These are phyloP conservation scores for Saccharomycopsis olivae DNA, from an alignment of 805 yeast species.

Conservation along the genomic window DNA sequence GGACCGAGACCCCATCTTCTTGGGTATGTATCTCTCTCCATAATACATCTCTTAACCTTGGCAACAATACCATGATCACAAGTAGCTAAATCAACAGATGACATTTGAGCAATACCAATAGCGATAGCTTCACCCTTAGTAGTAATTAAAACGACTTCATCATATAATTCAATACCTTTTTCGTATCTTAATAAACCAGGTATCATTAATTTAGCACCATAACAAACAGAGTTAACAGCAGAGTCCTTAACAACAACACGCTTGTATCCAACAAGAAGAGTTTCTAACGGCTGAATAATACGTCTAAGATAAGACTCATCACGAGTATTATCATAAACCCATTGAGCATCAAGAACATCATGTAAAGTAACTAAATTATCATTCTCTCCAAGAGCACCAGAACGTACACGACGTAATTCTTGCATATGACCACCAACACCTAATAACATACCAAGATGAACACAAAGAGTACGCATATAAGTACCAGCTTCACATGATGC, in stretches of 20 bases:
- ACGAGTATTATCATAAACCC: slow-evolving; percentile 93
- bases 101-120: slow-evolving; percentile 97
- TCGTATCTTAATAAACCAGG: slow-evolving; percentile 97
- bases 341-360: slow-evolving; percentile 97
- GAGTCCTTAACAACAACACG: slow-evolving; percentile 92
- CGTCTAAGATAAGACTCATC: slow-evolving; percentile 94
- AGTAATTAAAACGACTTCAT: slow-evolving; percentile 95
- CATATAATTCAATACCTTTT: slow-evolving; percentile 93
- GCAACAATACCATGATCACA: slow-evolving; percentile 99
- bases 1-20: slow-evolving; percentile 99
- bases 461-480: slow-evolving; percentile 98
- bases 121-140: slow-evolving; percentile 99
- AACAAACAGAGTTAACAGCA: slow-evolving; percentile 96
- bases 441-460: slow-evolving; percentile 93
- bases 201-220: slow-evolving; percentile 98
- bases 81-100: slow-evolving; percentile 89
- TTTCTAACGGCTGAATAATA: slow-evolving; percentile 90
- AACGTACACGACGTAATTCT: slow-evolving; percentile 97
- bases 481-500: slow-evolving; percentile 99
- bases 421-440: slow-evolving; percentile 99
- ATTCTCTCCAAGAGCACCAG: slow-evolving; percentile 87
- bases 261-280: slow-evolving; percentile 88
- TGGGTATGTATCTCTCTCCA: slow-evolving; percentile 99
- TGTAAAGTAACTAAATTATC: slow-evolving; percentile 93
- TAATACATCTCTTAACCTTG: slow-evolving; percentile 96